A percentile compares a stretch with the other conserved stretches of the same genome.
These are phyloP conservation scores for Colletotrichum coccodes DNA, from an alignment of 2,329 filamentous ascomycete genomes.

Conservation along the genomic window DNA sequence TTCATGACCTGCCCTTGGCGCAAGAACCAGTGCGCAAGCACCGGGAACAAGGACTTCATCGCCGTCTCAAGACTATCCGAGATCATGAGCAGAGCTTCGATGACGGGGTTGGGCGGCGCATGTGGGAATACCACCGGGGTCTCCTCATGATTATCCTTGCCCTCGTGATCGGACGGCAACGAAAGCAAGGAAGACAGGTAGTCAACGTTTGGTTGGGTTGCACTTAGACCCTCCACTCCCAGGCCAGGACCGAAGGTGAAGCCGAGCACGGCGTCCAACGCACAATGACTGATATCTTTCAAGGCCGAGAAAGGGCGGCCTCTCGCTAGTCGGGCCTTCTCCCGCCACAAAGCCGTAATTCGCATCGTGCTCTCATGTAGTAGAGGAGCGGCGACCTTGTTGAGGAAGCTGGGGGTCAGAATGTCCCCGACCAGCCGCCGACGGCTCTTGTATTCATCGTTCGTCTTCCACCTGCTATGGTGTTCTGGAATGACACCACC, in stretches of 20 bases:
- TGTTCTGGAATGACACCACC: conserved; percentile 36
- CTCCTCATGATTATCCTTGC: background rate
- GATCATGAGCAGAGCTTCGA: conserved; percentile 13
- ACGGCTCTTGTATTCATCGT: conserved; percentile 44
- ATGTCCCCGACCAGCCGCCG: conserved; percentile 47
- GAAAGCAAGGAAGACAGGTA: background rate
- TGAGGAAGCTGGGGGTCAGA: conserved; percentile 48
- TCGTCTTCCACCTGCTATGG: conserved; percentile 44
- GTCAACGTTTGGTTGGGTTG: conserved; percentile 22
- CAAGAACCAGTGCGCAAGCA: conserved; percentile 19
- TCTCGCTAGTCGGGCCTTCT: conserved; percentile 43
- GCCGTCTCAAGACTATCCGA: conserved; percentile 19
- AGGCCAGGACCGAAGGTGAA: conserved; percentile 39
- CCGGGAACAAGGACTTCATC: conserved; percentile 24
- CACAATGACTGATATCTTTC: conserved; percentile 41
- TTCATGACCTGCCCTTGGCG: conserved; percentile 4
- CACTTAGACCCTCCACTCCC: conserved; percentile 6
- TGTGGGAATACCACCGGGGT: background rate
- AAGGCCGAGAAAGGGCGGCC: conserved; percentile 43
- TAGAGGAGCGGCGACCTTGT: conserved; percentile 24
- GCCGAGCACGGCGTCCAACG: conserved; percentile 45
- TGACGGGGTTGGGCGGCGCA: background rate
- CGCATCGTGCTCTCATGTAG: conserved; percentile 40
- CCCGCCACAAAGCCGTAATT: conserved; percentile 46
- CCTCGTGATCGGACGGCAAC: background rate